A percentile compares a stretch with the other conserved stretches of the same genome.
Evolutionary conservation across 495 filamentous ascomycete species (phyloP).

Genomic region (Aspergillus homomorphus): DNA sequence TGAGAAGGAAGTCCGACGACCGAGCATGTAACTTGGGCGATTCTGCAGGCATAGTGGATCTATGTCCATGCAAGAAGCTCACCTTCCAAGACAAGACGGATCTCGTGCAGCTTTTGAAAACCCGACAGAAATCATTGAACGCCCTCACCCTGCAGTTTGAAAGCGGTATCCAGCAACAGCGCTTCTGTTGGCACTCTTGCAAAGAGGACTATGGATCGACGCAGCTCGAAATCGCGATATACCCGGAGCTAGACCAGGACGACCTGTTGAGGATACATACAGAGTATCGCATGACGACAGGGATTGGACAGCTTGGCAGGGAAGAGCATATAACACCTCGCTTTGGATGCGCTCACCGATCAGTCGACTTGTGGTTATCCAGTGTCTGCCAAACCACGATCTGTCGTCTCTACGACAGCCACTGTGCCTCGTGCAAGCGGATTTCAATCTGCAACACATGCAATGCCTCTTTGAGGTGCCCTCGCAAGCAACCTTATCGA

Average conservation of each 20-base stretch:
- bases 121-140: slow-evolving; percentile 30
- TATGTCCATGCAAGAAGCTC: slow-evolving; percentile 48
- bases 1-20: slow-evolving; percentile 35
- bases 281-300: slow-evolving; percentile 41
- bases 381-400: slow-evolving; percentile 43
- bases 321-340: slow-evolving; percentile 44
- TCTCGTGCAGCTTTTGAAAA: slow-evolving; percentile 33
- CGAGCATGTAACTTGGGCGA: slow-evolving; percentile 42
- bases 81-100: slow-evolving; percentile 45
- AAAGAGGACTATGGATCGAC: slow-evolving; percentile 42
- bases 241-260: slow-evolving; percentile 35
- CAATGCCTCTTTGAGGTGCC: slow-evolving; percentile 36
- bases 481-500: slow-evolving; percentile 35
- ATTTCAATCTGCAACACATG: slow-evolving; percentile 43
- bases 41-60: slow-evolving; percentile 42
- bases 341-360: slow-evolving; percentile 47
- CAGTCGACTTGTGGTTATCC: slow-evolving; percentile 45
- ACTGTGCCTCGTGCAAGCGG: slow-evolving; percentile 39
- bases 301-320: slow-evolving; percentile 40
- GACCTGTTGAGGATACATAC: slow-evolving; percentile 37
- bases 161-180: slow-evolving; percentile 28
- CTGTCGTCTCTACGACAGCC: slow-evolving; percentile 38
- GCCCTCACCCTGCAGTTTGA: slow-evolving; percentile 34
- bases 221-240: slow-evolving; percentile 36
- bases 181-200: slow-evolving; percentile 47